These are phyloP conservation scores for Phyllosticta capitalensis DNA, from an alignment of 2,329 filamentous ascomycete species.

Conservation along the genomic window DNA sequence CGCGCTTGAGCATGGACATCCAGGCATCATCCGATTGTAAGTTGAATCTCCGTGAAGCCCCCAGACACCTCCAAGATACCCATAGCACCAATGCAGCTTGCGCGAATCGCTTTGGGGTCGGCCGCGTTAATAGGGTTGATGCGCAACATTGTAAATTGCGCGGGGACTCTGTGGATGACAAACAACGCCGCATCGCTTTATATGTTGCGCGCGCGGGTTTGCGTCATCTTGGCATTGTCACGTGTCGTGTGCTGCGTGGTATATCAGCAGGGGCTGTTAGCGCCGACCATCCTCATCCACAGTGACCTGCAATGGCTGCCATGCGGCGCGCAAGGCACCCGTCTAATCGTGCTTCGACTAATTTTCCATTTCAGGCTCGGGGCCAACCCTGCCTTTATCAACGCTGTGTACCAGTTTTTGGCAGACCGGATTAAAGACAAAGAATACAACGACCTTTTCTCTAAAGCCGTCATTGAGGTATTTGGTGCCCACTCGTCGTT, in stretches of 20 bases:
- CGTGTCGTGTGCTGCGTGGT: neutral
- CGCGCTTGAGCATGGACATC: conserved; percentile 38
- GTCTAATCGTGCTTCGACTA: neutral
- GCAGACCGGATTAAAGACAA: conserved; percentile 37
- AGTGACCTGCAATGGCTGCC: neutral
- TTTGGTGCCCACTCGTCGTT: conserved; percentile 22
- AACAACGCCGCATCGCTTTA: neutral
- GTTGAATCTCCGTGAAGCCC: conserved; percentile 15
- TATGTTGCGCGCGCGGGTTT: neutral
- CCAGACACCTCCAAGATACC: no score
- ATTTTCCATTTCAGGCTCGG: conserved; percentile 17
- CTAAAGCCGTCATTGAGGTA: conserved; percentile 34
- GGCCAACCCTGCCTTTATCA: conserved; percentile 32
- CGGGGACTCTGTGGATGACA: neutral
- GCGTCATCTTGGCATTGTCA: neutral
- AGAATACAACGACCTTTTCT: conserved; percentile 34
- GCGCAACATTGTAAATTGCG: neutral
- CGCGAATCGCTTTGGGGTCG: neutral
- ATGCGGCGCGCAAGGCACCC: neutral
- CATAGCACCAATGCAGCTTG: neutral
- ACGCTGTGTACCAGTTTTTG: conserved; percentile 40
- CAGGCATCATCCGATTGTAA: conserved; percentile 35
- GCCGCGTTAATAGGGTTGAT: neutral
- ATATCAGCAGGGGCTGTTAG: neutral
- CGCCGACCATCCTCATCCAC: neutral